Base-by-base conservation (phyloP, 2,329 filamentous ascomycete species). In the Fusarium concolor region DNA sequence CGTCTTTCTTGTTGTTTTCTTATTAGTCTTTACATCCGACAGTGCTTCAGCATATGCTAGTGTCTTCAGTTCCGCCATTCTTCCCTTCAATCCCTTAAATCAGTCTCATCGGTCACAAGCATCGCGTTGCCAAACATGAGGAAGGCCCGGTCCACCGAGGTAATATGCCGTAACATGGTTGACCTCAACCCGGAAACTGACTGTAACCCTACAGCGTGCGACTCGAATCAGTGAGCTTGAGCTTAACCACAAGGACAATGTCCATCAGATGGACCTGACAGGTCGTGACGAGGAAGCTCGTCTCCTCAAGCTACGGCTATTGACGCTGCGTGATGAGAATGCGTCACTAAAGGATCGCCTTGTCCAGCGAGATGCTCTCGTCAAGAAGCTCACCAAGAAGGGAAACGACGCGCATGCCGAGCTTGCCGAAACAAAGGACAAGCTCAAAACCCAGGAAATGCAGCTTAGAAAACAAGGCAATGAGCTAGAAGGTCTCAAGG, bases 301-400 rank as follows among this genome's bases (percentile, higher is more conserved):
- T 46, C 86, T 89, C 67, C 79, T 93, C 52, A 88, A 88, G 69
- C 84, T 95, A 63, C 87, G 90, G 65, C 84, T 90, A 55, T 80
- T 94, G 54, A 79, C 94, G n/a, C 82, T 92, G n/a, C 85, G 90
- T 65, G 89, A 94, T 68, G 91, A 96, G 66, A 92, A 90, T 67
- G 86, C 89, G 46, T 84, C 87, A 11, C 79, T 97, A 28, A 86
- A 88, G 67, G 86, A 89, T 43, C 85, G 90, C 66, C 77, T 94
- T 18, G 79, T 83, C 6, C 80, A 87, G 38, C 86, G 87, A 68
- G 87, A 91, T 51, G 83, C 87, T 51, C 85, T 87, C 42, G 85
- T 90, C 50, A 86, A 87, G 29, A 69, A 78, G 11, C 75, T 87
- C 14, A 71, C 74, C 1, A 75, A 78, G 15, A 77, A 81, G 54